Percentiles rank a stretch among this genome's conserved stretches.
Conservation (phyloP, 441 rosid species). For the Omphalea diandra region DNA sequence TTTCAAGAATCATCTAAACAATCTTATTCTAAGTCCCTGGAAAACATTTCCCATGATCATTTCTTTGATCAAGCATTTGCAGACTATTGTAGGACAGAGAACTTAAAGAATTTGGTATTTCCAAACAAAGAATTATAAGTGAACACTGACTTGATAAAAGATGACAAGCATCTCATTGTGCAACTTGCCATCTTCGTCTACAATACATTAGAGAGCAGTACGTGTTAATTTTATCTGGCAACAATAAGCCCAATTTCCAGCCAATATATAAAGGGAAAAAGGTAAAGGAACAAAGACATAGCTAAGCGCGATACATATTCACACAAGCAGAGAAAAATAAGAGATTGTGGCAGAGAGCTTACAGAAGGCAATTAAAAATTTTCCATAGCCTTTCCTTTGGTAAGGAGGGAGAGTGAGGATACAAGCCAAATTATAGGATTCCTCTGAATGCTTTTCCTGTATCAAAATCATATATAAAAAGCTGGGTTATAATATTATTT, state of each 20-base stretch:
- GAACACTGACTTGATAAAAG: neutral
- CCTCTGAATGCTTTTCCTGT: constrained; percentile 99
- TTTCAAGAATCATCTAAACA: neutral
- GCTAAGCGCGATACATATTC: neutral
- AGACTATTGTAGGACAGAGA: neutral
- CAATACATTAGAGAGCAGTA: neutral
- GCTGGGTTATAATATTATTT: neutral
- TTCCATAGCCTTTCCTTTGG: constrained; percentile 99
- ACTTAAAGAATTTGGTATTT: neutral
- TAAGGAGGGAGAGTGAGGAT: constrained; percentile 99
- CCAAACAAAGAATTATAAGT: neutral
- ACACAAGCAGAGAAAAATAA: neutral
- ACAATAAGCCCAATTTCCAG: neutral
- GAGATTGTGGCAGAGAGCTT: constrained; percentile 32
- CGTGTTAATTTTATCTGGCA: neutral
- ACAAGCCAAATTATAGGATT: constrained; percentile 96
- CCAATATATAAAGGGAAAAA: neutral
- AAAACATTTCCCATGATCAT: neutral
- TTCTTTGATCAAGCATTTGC: neutral
- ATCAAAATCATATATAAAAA: constrained; percentile 19
- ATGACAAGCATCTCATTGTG: neutral
- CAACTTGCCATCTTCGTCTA: constrained; percentile 4
- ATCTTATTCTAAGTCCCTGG: too few species aligned
- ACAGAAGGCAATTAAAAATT: constrained; percentile 98
- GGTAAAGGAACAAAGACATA: neutral